Evolutionary conservation across 106 monocot species (phyloP), one percentile per base, ranked within the genome.

Genomic region (Allium sativum): DNA sequence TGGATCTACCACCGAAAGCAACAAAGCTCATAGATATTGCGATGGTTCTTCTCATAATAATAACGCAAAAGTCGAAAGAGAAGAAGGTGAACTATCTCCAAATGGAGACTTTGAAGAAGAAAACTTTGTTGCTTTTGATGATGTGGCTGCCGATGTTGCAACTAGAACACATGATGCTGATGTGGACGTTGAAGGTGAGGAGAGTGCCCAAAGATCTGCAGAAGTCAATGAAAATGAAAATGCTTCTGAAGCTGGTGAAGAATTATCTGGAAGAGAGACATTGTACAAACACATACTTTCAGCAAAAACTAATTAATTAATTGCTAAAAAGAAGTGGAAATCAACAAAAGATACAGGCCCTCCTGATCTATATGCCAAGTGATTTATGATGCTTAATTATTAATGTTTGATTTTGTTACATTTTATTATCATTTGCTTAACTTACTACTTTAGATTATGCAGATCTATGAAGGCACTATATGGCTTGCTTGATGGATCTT

Each of bases 71-170:
- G 21, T 57, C 40, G 95, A 95, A 79, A 83, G 90, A 61, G 93
- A 94, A 73, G 93, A 93, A 70, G 93, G 93, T 56, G 93, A 94
- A 66, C 59, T 94, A 62, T 94, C 93, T 45, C 93, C 93, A 20
- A 83, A 86, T 69, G 82, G 76, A 42, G 85, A 89, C 58, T 89
- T 86, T 66, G 93, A 93, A 71, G 93, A 94, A 68, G 93, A 89
- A 41, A 89, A 86, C 69, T 94, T 94, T 72, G 78, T 86, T 12
- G 60, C 61, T 15, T 86, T 89, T 72, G 75, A 78, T 59, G 80
- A 74, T 59, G 43, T 62, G 59, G 42, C 76, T 12, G 52, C 69
- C 6, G 74, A 74, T 47, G 59, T 47, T 17, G 21, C 52, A 0
- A 59, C 82, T 59, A 75, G 82, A 68, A 86, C 83, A 44, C 86